A percentile compares a stretch with the other conserved stretches of the same genome.
Evolutionary conservation across 2,329 filamentous ascomycete species (phyloP).

Genomic region (Teratosphaeria viscida): DNA sequence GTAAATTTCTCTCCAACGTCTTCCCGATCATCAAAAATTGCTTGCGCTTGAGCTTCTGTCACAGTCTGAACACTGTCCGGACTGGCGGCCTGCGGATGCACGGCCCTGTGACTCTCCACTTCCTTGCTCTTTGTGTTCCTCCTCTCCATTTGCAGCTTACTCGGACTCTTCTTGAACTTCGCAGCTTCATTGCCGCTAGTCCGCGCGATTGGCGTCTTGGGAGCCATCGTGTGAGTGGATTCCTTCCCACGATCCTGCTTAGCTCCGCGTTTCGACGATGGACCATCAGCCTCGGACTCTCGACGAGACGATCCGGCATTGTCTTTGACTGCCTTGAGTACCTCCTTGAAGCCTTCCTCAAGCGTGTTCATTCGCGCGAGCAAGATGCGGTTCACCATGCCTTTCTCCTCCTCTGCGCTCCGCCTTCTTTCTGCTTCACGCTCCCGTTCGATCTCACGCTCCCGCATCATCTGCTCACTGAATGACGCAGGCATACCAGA

Average conservation of each 20-base stretch:
- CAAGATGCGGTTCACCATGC: conserved; percentile 69
- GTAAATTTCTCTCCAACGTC: not conserved
- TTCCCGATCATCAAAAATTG: conserved; percentile 3
- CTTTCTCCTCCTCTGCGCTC: conserved; percentile 46
- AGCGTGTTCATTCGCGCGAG: conserved; percentile 85
- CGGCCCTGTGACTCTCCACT: conserved; percentile 5
- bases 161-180: conserved; percentile 16
- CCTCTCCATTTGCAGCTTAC: conserved; percentile 10
- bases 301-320: conserved; percentile 13
- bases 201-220: conserved; percentile 16
- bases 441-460: conserved; percentile 42
- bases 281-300: conserved; percentile 19
- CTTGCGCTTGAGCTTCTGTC: conserved; percentile 4
- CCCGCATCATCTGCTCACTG: conserved; percentile 40
- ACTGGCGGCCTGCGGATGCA: conserved; percentile 5
- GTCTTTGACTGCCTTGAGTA: conserved; percentile 27
- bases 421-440: conserved; percentile 28
- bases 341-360: conserved; percentile 80
- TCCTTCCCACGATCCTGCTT: not conserved
- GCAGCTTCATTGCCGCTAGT: conserved; percentile 13
- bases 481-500: conserved; percentile 27
- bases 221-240: not conserved
- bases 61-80: conserved; percentile 15
- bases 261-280: not conserved
- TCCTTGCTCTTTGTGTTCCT: conserved; percentile 11